Percentiles rank a stretch among this genome's conserved stretches.
Evolutionary conservation across 108 stramenopile species (phyloP).

Genomic region (Chaetoceros muelleri): DNA sequence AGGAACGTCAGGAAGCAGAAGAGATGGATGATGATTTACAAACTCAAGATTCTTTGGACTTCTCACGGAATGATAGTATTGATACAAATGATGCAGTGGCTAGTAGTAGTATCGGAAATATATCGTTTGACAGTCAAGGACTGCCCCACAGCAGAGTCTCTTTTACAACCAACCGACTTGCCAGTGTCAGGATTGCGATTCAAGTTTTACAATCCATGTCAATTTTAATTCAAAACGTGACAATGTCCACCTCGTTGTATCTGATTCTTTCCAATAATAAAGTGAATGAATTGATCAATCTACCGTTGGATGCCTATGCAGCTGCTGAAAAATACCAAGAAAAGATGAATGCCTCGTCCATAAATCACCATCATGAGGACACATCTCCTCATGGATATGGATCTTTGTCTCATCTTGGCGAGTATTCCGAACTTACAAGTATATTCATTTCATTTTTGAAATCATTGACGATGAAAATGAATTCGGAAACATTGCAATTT

Average conservation of each 20-base stretch:
- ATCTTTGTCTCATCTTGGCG: too few species aligned
- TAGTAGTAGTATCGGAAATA: not conserved
- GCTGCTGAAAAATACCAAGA: conserved; percentile 33
- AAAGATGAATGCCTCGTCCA: conserved; percentile 5
- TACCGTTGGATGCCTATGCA: conserved; percentile 53
- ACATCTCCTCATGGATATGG: too few species aligned
- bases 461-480: conserved; percentile 78
- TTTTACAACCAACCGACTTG: too few species aligned
- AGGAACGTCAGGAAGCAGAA: not conserved
- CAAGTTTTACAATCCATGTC: conserved; percentile 78
- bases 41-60: not conserved
- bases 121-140: too few species aligned
- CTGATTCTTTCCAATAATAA: conserved; percentile 72
- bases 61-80: not conserved
- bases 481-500: conserved; percentile 80
- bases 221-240: conserved; percentile 81
- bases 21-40: not conserved
- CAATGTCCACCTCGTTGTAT: conserved; percentile 71
- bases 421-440: conserved; percentile 67
- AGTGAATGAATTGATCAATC: conserved; percentile 66
- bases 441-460: conserved; percentile 80
- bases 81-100: not conserved
- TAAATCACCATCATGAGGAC: conserved; percentile 12
- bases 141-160: too few species aligned
- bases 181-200: conserved; percentile 60